These are phyloP conservation scores for Exophiala dermatitidis DNA, from an alignment of 2,329 filamentous ascomycete genomes.

Conservation along the genomic window DNA sequence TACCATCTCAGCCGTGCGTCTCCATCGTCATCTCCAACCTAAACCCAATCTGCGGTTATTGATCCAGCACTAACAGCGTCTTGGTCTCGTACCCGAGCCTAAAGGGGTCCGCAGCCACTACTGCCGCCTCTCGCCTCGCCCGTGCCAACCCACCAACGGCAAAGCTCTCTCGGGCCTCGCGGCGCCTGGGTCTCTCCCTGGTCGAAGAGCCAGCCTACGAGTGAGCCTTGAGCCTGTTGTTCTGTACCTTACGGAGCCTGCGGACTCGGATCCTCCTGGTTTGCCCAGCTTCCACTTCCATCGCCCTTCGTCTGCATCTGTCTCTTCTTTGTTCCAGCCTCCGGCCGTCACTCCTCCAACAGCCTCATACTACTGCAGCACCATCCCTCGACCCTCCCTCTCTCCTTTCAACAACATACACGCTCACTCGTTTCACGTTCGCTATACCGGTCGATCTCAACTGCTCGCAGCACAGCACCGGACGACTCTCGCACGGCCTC, in stretches of 20 bases:
- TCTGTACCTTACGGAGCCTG: too few relatives aligned
- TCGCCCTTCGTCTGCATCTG: neutral
- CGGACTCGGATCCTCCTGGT: neutral
- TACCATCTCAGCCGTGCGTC: too few relatives aligned
- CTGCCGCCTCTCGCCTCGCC: neutral
- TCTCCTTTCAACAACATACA: neutral
- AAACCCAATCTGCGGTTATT: too few relatives aligned
- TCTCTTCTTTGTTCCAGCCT: constrained; percentile 15
- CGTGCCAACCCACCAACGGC: neutral
- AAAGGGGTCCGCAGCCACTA: neutral
- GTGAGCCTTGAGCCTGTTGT: too few relatives aligned
- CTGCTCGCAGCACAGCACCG: neutral
- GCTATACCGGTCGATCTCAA: constrained; percentile 11
- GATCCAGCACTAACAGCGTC: too few relatives aligned
- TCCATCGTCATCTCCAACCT: too few relatives aligned
- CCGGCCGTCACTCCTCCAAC: constrained; percentile 12
- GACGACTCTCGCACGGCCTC: neutral
- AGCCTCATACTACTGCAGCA: neutral
- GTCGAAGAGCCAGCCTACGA: neutral
- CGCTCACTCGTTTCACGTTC: constrained; percentile 8
- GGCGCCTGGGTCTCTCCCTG: neutral
- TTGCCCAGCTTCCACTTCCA: neutral
- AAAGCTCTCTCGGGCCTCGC: neutral
- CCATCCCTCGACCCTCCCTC: constrained; percentile 4
- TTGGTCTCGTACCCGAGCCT: neutral